These are phyloP conservation scores for Neophaeococcomyces aloes DNA, from an alignment of 2,329 filamentous ascomycete species.

Conservation along the genomic window DNA sequence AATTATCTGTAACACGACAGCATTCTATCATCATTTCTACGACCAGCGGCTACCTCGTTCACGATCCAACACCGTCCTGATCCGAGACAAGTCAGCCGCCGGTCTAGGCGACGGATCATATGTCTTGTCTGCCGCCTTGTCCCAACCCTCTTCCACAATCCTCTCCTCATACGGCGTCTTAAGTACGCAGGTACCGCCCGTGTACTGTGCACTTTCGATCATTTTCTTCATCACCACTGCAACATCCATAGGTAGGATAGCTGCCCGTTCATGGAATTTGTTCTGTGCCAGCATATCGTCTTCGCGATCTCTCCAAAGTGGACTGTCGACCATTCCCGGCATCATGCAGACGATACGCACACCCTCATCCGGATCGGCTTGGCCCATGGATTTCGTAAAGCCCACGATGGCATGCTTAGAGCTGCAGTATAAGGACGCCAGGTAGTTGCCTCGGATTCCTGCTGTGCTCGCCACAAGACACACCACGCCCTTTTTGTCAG, in stretches of 20 bases:
- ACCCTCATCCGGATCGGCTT: conserved; percentile 32
- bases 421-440: conserved; percentile 38
- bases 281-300: conserved; percentile 38
- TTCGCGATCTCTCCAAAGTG: conserved; percentile 50
- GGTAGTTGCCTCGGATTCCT: conserved; percentile 31
- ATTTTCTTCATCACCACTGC: conserved; percentile 42
- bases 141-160: conserved; percentile 7
- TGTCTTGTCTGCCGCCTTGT: background rate
- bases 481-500: conserved; percentile 26
- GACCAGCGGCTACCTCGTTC: conserved; percentile 7
- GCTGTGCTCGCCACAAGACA: conserved; percentile 41
- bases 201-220: conserved; percentile 39
- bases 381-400: conserved; percentile 40
- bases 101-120: conserved; percentile 9
- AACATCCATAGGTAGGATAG: conserved; percentile 44
- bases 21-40: no score
- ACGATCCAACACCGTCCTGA: conserved; percentile 1
- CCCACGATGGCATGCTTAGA: conserved; percentile 42
- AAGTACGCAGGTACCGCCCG: conserved; percentile 28
- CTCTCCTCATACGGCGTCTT: conserved; percentile 35
- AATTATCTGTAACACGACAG: no score
- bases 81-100: conserved; percentile 5
- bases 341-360: conserved; percentile 53
- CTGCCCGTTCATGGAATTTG: conserved; percentile 48
- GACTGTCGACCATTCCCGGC: conserved; percentile 51